A percentile compares a stretch with the other conserved stretches of the same genome.
Conservation (phyloP, 2,329 filamentous ascomycete genomes). For the Penicillium expansum region DNA sequence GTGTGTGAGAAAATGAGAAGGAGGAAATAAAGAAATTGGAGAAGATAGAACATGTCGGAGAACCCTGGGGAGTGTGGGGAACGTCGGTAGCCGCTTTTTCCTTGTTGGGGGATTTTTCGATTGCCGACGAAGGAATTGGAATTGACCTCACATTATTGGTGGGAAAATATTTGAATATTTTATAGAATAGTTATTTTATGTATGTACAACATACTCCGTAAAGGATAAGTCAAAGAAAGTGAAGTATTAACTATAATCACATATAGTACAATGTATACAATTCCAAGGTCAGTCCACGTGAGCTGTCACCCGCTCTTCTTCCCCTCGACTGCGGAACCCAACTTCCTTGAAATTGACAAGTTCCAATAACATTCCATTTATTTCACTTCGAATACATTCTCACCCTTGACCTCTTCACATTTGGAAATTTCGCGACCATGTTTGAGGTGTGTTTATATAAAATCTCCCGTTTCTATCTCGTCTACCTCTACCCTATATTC, state of each 20-base stretch:
- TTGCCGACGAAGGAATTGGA: conserved; percentile 21
- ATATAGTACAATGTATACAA: no score
- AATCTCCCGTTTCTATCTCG: background rate
- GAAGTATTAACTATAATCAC: no score
- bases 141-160: conserved; percentile 22
- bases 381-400: no score
- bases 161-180: no score
- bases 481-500: background rate
- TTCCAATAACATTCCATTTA: background rate
- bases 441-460: conserved; percentile 5
- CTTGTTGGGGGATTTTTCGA: conserved; percentile 17
- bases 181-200: no score
- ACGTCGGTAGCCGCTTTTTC: conserved; percentile 1
- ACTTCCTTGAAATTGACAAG: background rate
- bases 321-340: background rate
- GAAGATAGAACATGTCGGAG: background rate
- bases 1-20: background rate
- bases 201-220: no score
- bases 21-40: conserved; percentile 3
- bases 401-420: no score
- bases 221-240: no score
- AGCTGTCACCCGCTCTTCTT: conserved; percentile 1
- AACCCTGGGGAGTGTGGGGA: conserved; percentile 12
- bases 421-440: background rate
- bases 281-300: conserved; percentile 7